These are phyloP conservation scores for Candida glucosophila DNA, from an alignment of 1,139 yeast genomes.

Conservation along the genomic window DNA sequence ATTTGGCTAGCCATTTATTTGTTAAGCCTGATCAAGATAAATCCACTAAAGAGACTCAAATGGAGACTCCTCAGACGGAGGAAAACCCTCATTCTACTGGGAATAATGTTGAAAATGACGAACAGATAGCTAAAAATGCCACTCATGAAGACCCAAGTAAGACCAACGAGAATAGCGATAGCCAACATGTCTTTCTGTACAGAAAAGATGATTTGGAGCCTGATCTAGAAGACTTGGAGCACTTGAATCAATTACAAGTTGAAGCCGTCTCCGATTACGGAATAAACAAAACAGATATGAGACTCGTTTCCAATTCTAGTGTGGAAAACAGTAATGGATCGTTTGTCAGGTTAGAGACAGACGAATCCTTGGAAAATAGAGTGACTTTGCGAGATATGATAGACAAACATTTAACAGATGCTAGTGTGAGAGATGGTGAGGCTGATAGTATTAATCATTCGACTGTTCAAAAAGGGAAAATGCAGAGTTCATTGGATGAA, in stretches of 20 bases:
- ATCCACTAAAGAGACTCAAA: too few species aligned
- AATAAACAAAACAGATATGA: constrained; percentile 2
- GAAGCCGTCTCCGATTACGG: constrained; percentile 6
- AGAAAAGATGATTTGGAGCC: constrained; percentile 1
- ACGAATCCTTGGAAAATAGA: constrained; percentile 9
- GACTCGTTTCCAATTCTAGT: constrained; percentile 2
- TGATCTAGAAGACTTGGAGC: constrained; percentile 1
- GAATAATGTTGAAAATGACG: neutral
- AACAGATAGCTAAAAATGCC: neutral
- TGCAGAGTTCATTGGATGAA: too few species aligned
- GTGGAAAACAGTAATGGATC: neutral
- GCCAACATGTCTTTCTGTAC: too few species aligned
- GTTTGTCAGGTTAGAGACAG: neutral
- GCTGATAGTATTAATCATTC: too few species aligned
- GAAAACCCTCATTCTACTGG: neutral
- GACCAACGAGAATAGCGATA: neutral
- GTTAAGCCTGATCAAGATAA: constrained; percentile 30
- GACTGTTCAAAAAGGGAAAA: too few species aligned
- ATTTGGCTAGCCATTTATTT: constrained; percentile 34
- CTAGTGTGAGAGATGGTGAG: too few species aligned
- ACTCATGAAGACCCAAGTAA: neutral
- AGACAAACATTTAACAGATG: too few species aligned
- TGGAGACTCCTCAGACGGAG: constrained; percentile 1
- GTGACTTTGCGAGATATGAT: constrained; percentile 27
- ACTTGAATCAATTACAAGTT: constrained; percentile 2